Evolutionary conservation across 257 asterid species (phyloP), one percentile per base, ranked within the genome.

Genomic region (Penstemon newberryi): DNA sequence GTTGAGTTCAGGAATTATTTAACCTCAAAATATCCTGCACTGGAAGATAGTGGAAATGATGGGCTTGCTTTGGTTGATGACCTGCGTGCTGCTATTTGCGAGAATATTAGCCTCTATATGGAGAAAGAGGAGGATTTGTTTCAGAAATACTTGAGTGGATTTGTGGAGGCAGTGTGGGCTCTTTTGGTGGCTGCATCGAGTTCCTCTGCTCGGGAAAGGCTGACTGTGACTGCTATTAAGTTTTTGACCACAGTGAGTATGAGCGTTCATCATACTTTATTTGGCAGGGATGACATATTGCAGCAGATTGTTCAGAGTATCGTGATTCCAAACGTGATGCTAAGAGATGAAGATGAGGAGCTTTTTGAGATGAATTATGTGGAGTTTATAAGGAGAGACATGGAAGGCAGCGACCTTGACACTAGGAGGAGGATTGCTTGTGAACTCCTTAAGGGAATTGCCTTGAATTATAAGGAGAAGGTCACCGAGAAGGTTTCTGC

Each of bases 391-490:
- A 80, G 96, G 67, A 86, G 98, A 83, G 99, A 94, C 75, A 89
- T 94, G 98, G 96, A 91, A 82, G 96, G 96, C 73, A 91, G 99
- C 75, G 96, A 94, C 79, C 82, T 87, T 25, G 99, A 89, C 82
- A 94, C 98, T 2, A 78, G 98, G 82, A 86, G 99, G 83, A 87
- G 99, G 84, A 89, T 91, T 73, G 93, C 96, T 38, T 94, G 98
- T 77, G 99, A 94, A 75, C 99, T 89, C 70, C 91, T 91, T 2
- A 94, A 91, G 87, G 99, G 99, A 47, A 89, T 94, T 75, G 96
- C 93, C 56, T 56, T 59, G 72, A 81, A 84, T 72, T 91, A 86
- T 76, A 89, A 91, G 82, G 96, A 79, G 47, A 89, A 78, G 76
- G 98, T 94, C 50, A 83, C 87, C 0, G 86, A 82, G 77, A 91